phyloP scores from a whole-genome alignment of 2,329 filamentous ascomycete genomes.

The Fusarium mundagurra region DNA sequence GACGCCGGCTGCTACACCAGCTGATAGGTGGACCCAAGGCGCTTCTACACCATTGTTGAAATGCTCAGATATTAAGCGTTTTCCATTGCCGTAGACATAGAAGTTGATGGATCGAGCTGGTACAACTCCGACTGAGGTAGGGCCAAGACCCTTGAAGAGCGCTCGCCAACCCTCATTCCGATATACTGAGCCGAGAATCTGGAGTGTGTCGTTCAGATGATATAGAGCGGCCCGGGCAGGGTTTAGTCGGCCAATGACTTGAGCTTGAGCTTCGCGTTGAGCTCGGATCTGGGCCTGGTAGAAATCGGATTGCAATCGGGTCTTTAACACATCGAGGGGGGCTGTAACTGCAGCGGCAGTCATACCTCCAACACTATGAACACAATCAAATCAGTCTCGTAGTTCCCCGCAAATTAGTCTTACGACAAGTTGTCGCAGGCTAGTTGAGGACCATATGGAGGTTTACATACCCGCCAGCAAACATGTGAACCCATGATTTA shows the following conservation, averaged over 20 bases:
- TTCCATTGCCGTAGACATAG: slow-evolving; percentile 91
- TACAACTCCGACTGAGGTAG: slow-evolving; percentile 89
- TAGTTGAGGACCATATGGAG: not conserved
- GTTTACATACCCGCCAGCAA: slow-evolving; percentile 82
- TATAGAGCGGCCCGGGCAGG: slow-evolving; percentile 73
- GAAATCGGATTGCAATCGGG: slow-evolving; percentile 91
- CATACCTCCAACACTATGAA: slow-evolving; percentile 82
- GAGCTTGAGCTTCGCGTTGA: slow-evolving; percentile 68
- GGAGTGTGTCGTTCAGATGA: slow-evolving; percentile 86
- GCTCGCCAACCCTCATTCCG: slow-evolving; percentile 84
- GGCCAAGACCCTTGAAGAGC: slow-evolving; percentile 91
- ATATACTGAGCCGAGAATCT: slow-evolving; percentile 85
- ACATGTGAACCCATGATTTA: slow-evolving; percentile 91
- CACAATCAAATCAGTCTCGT: slow-evolving; percentile 22
- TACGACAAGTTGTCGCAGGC: not conserved
- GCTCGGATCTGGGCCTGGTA: slow-evolving; percentile 85
- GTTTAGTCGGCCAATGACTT: slow-evolving; percentile 61
- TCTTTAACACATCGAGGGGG: slow-evolving; percentile 93
- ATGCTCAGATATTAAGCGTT: slow-evolving; percentile 79
- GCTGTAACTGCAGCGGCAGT: slow-evolving; percentile 92
- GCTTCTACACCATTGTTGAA: slow-evolving; percentile 77
- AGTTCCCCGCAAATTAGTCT: not conserved
- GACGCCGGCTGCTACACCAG: slow-evolving; percentile 81
- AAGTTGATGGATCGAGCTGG: slow-evolving; percentile 94
- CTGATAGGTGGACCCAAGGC: slow-evolving; percentile 79